These are phyloP conservation scores for Kazachstania kunashirensis DNA, from an alignment of 805 yeast genomes.

Conservation along the genomic window DNA sequence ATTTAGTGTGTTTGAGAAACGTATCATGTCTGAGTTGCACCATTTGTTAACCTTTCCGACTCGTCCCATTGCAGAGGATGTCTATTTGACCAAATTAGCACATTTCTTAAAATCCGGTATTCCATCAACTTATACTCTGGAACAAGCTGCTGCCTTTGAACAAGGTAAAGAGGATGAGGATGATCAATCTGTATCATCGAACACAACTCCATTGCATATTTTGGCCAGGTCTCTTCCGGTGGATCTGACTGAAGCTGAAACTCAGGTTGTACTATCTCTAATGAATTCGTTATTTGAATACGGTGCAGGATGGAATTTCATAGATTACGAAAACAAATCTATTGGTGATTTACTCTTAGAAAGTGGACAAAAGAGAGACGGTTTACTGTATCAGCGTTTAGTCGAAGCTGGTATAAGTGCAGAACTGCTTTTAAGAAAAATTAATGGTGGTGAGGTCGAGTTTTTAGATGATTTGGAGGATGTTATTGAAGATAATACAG, in stretches of 20 bases:
- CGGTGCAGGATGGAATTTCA: constrained; percentile 89
- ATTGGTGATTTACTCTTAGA: constrained; percentile 74
- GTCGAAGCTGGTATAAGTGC: constrained; percentile 89
- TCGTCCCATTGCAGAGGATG: constrained; percentile 42
- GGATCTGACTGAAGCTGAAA: constrained; percentile 32
- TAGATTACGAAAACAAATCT: constrained; percentile 62
- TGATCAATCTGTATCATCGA: constrained; percentile 34
- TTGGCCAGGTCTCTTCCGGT: constrained; percentile 44
- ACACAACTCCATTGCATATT: constrained; percentile 74
- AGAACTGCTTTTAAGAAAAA: constrained; percentile 66
- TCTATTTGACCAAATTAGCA: constrained; percentile 37
- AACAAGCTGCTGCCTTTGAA: constrained; percentile 57
- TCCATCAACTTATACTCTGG: constrained; percentile 75
- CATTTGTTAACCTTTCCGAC: constrained; percentile 43
- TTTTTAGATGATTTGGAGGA: constrained; percentile 26
- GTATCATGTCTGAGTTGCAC: constrained; percentile 72
- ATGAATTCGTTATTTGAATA: constrained; percentile 60
- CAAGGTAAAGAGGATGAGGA: constrained; percentile 27
- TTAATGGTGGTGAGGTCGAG: constrained; percentile 47
- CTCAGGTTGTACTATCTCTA: constrained; percentile 40
- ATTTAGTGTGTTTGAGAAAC: constrained; percentile 30
- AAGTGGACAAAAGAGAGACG: constrained; percentile 33
- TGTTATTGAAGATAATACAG: not conserved
- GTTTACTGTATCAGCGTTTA: constrained; percentile 37
- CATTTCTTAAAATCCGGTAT: constrained; percentile 50